Percentiles rank a stretch among this genome's conserved stretches.
These are phyloP conservation scores for Naganishia friedmannii DNA, from an alignment of 768 basidiomycete species.

Conservation along the genomic window DNA sequence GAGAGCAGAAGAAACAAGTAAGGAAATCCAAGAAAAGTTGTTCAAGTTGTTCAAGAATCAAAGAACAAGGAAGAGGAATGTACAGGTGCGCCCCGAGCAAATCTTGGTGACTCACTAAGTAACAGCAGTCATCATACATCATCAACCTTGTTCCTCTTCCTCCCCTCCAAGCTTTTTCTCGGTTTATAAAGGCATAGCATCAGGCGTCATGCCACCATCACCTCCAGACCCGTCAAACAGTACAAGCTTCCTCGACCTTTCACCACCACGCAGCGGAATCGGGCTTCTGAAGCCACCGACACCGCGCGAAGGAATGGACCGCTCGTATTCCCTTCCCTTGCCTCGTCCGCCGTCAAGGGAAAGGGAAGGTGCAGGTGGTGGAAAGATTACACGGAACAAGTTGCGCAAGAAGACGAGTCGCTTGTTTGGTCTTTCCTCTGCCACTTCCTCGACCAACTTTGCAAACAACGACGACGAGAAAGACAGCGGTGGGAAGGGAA, in stretches of 20 bases:
- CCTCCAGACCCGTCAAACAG: neutral
- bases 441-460: too few relatives aligned
- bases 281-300: too few relatives aligned
- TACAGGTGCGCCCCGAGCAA: neutral
- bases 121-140: neutral
- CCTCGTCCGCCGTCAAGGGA: neutral
- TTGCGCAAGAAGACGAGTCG: constrained; percentile 4
- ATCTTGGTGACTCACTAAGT: too few relatives aligned
- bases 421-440: neutral
- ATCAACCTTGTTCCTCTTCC: neutral
- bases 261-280: neutral
- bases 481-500: too few relatives aligned
- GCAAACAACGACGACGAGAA: too few relatives aligned
- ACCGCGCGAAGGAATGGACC: too few relatives aligned
- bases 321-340: too few relatives aligned
- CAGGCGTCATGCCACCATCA: neutral
- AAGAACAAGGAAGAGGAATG: neutral
- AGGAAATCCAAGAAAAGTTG: neutral
- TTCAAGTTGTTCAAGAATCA: too few relatives aligned
- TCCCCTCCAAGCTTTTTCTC: too few relatives aligned
- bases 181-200: too few relatives aligned
- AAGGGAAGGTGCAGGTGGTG: neutral
- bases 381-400: too few relatives aligned
- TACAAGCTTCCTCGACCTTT: constrained; percentile 10
- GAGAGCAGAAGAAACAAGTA: neutral